phyloP scores from a whole-genome alignment of 2,329 filamentous ascomycete genomes.

The Sporothrix globosa region DNA sequence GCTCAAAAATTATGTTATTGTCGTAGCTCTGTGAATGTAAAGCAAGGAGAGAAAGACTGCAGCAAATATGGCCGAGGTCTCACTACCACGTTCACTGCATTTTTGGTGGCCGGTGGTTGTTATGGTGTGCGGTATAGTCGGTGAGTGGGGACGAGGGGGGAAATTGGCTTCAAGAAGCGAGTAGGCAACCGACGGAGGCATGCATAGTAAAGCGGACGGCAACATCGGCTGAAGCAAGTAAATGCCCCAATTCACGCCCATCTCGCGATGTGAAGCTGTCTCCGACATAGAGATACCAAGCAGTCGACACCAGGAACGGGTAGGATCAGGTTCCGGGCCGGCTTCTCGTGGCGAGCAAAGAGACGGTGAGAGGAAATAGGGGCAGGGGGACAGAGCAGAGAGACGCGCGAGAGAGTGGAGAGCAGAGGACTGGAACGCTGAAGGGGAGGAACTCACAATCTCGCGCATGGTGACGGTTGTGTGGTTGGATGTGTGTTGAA shows the following conservation, averaged over 20 bases:
- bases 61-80: conserved; percentile 5
- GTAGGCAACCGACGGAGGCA: not conserved
- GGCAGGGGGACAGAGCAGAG: conserved; percentile 6
- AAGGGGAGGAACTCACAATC: conserved; percentile 60
- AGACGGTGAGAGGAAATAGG: conserved; percentile 29
- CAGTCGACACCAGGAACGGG: conserved; percentile 4
- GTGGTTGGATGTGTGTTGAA: conserved; percentile 25
- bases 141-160: conserved; percentile 23
- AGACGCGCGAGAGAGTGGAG: not conserved
- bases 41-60: not conserved
- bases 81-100: conserved; percentile 13
- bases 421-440: not conserved
- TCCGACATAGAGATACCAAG: conserved; percentile 9
- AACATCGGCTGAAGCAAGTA: not conserved
- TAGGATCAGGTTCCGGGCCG: not conserved
- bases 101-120: not conserved
- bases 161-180: conserved; percentile 11
- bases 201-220: not conserved
- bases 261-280: conserved; percentile 13
- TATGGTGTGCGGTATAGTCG: conserved; percentile 5
- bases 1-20: not conserved
- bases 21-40: not conserved
- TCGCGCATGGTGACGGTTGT: conserved; percentile 67
- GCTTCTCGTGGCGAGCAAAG: conserved; percentile 12
- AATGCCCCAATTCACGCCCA: conserved; percentile 10